Evolutionary conservation across 2,329 filamentous ascomycete genomes (phyloP), one percentile per base, ranked within the genome.

Genomic region (Aureobasidium mangrovei): DNA sequence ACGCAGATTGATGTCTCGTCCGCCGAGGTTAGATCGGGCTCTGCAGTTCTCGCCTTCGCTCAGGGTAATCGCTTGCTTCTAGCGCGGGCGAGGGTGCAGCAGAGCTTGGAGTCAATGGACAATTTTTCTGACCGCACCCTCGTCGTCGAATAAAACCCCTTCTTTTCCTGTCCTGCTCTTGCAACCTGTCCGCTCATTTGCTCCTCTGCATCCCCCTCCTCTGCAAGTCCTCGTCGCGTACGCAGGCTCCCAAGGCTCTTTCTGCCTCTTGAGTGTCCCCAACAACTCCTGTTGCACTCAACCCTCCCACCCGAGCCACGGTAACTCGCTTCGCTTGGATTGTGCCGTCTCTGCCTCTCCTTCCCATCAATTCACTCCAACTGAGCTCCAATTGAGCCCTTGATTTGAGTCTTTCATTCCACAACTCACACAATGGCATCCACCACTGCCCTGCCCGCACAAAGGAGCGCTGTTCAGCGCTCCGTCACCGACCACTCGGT

Each of bases 371-470:
- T 35, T 7, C 54, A 18, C 32, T 24, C 36, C 42, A 56, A 47
- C 40, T 54, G 44, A 47, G 33, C 51, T 53, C 12, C 27, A 7
- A 18, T 49, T 33, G 24, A 53, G 6, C 10, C 52, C 28, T n/a
- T 18, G 18, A 18, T 18, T 18, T 18, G 18, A 18, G 40, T 44
- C 49, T 38, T 26, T 53, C 39, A 36, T 36, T 44, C 6, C 36
- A 51, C 47, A 31, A 41, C 28, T 2, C 24, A 10, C 49, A 48
- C 38, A 59, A 59, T 59, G 57, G 54, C 57, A n/a, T 56, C 57
- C 28, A 76, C 77, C 59, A 80, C 78, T 47, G 76, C 77, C 61
- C 73, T 78, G 51, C 71, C 77, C 56, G 77, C 78, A 62, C 74
- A 74, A 63, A 58, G 61, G 43, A 68, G 70, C 38, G 65, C 68